These are phyloP conservation scores for Silene vulgaris DNA, from an alignment of 179 eudicot species.

Conservation along the genomic window DNA sequence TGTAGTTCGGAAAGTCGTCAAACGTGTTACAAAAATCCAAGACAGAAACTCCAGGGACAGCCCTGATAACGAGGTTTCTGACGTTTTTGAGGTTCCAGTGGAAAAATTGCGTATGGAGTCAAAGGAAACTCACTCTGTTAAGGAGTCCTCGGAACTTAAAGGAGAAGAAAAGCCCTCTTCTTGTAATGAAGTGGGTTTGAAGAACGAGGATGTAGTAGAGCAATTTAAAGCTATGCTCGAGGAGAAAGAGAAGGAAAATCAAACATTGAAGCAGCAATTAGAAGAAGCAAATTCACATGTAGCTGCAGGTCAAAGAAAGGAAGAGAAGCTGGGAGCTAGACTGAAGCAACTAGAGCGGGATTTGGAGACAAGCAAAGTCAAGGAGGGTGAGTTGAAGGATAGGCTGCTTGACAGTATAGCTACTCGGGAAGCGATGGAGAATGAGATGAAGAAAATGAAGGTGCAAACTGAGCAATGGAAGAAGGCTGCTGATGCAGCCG, in stretches of 20 bases:
- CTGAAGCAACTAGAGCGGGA: slow-evolving; percentile 36
- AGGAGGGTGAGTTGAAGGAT: slow-evolving; percentile 32
- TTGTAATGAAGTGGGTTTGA: slow-evolving; percentile 31
- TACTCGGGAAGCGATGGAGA: slow-evolving; percentile 50
- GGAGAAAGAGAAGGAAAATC: slow-evolving; percentile 59
- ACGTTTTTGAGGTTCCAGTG: slow-evolving; percentile 81
- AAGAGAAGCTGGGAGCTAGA: slow-evolving; percentile 37
- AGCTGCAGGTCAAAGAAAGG: slow-evolving; percentile 33
- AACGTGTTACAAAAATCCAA: slow-evolving; percentile 13
- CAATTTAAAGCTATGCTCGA: slow-evolving; percentile 38
- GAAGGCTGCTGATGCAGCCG: slow-evolving; percentile 98
- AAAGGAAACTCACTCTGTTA: slow-evolving; percentile 27
- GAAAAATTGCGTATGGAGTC: slow-evolving; percentile 38
- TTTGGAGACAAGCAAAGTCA: slow-evolving; percentile 40
- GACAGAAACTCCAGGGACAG: slow-evolving; percentile 19
- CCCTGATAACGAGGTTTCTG: slow-evolving; percentile 37
- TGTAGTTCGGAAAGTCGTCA: slow-evolving; percentile 16
- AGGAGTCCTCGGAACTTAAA: slow-evolving; percentile 7
- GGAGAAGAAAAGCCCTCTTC: slow-evolving; percentile 33
- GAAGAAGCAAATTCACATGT: slow-evolving; percentile 40
- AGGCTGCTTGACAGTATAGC: slow-evolving; percentile 41
- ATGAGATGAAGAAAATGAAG: slow-evolving; percentile 75
- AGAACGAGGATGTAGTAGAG: slow-evolving; percentile 42
- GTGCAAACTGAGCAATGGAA: slow-evolving; percentile 98
- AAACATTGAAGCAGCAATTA: slow-evolving; percentile 45